Evolutionary conservation across 2,329 filamentous ascomycete species (phyloP), one percentile per base, ranked within the genome.

Genomic region (Rhytidhysteron rufulum): DNA sequence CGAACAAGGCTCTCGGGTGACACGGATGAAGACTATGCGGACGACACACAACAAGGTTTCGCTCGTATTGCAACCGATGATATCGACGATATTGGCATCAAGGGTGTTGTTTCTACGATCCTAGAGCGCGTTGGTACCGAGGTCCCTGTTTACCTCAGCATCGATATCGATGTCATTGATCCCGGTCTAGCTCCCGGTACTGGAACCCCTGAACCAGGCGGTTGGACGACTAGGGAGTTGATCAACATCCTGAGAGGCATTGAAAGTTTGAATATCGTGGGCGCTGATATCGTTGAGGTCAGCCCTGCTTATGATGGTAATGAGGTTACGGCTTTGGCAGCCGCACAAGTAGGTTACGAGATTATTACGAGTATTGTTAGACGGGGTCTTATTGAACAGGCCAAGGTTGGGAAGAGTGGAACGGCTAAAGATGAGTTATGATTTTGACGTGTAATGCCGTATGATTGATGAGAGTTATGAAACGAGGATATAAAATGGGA

Each of bases 261-360:
- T 31, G 89, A 95, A 69, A 78, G 73, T 0, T 63, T 95, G 61
- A 95, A 95, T 58, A 69, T 95, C 4, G 86, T 95, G 3, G 90
- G 88, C 1, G 90, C 88, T 1, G 90, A 95, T 66, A 79, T 95
- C 35, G 90, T 96, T 4, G 90, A 95, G 72, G 87, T 94, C 7
- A 81, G 84, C 31, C 89, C 89, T 0, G 85, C 85, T 10, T 95
- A 94, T 60, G 88, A 95, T 71, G 71, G 71, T 5, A 86, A 82
- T 1, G 89, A 95, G 70, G 83, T 83, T 57, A 95, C 88, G 29
- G 86, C 87, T 10, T 67, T 95, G 49, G 88, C 87, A 13, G 89
- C 81, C 2, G 88, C 88, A 30, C 88, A 95, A 73, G 78, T 94
- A 29, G 86, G 80, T 1, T 95, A 84, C 62, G 89, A 95, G 71